Percentiles rank a stretch among this genome's conserved stretches.
These are phyloP conservation scores for Sonneratia alba DNA, from an alignment of 345 rosid species.

Conservation along the genomic window DNA sequence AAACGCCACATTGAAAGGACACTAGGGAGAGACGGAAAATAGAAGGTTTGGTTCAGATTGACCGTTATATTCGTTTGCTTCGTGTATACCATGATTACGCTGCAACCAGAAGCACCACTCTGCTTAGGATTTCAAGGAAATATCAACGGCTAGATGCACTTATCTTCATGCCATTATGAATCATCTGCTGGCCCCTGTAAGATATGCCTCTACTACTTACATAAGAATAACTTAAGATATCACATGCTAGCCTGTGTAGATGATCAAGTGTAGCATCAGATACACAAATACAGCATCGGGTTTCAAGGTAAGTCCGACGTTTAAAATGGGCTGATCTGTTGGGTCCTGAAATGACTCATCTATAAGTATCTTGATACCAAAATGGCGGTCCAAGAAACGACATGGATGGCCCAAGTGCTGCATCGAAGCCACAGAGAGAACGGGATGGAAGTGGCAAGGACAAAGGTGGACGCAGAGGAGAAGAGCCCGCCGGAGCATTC, in stretches of 20 bases:
- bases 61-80: too few relatives aligned
- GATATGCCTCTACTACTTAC: background rate
- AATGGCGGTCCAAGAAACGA: background rate
- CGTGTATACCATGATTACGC: too few relatives aligned
- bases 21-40: too few relatives aligned
- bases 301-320: background rate
- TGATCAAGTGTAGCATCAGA: background rate
- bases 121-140: background rate
- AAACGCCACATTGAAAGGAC: too few relatives aligned
- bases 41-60: too few relatives aligned
- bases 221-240: background rate
- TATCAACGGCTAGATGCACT: background rate
- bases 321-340: background rate
- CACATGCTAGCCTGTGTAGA: too few relatives aligned
- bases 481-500: background rate
- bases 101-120: background rate
- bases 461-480: background rate
- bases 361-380: background rate
- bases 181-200: background rate
- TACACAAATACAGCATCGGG: background rate
- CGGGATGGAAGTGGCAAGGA: slow-evolving; percentile 4
- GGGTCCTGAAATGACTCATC: background rate
- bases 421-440: slow-evolving; percentile 4
- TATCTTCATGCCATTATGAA: background rate
- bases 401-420: background rate